Evolutionary conservation across 306 rosid species (phyloP).

Genomic region (Casuarina glauca): DNA sequence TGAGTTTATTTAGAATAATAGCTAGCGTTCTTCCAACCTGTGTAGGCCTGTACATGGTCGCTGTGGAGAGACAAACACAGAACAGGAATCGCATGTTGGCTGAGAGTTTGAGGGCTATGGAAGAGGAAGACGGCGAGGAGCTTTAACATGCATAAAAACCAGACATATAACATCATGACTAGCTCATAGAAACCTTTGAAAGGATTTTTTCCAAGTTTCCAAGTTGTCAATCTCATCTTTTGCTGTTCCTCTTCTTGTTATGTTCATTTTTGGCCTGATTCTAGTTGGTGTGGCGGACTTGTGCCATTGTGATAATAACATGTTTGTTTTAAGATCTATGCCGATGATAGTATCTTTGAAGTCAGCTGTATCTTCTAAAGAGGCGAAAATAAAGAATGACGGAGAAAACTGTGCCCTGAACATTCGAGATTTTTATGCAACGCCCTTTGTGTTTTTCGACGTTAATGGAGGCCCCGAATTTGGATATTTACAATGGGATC

Average conservation of each 20-base stretch:
- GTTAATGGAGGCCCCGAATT: no score
- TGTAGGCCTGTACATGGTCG: constrained; percentile 47
- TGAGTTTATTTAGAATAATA: not conserved
- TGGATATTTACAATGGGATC: no score
- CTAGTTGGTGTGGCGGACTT: not conserved
- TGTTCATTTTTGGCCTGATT: not conserved
- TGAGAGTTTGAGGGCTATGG: constrained; percentile 30
- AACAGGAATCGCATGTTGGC: constrained; percentile 41
- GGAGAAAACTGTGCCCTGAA: not conserved
- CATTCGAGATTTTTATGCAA: not conserved
- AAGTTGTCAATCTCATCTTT: not conserved
- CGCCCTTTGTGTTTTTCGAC: not conserved
- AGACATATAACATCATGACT: not conserved
- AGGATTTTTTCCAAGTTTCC: not conserved
- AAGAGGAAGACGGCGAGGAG: constrained; percentile 19
- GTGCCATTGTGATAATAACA: not conserved
- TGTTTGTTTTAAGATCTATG: not conserved
- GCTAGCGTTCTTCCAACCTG: not conserved
- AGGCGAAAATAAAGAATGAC: not conserved
- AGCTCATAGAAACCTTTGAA: not conserved
- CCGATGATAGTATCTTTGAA: not conserved
- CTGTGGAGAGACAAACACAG: constrained; percentile 41
- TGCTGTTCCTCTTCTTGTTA: not conserved
- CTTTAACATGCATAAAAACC: constrained; percentile 18
- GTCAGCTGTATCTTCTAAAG: not conserved